Base-by-base conservation (phyloP, 805 yeast species). In the Kurtzmaniella cleridarum region DNA sequence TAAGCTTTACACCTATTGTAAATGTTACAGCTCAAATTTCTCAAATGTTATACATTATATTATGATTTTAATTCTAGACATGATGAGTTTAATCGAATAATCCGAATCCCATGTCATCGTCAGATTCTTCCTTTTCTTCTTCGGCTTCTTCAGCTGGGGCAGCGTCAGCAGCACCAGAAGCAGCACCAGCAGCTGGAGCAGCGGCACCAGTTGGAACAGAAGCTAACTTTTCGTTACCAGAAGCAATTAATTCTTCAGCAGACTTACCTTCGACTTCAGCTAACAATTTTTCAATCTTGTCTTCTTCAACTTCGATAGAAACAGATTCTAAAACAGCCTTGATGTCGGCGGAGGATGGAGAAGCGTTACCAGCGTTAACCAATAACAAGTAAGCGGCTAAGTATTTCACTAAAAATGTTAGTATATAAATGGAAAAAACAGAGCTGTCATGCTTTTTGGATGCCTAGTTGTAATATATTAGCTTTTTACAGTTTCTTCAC, bases 91-190 rank as follows among this genome's bases (percentile, higher is more conserved):
- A 93, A 81, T 93, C 99, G 83, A 93, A 93, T 73, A 93, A 85
- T 79, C 95, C 95, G 81, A 84, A 80, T 60, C 95, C 95, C 95
- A 85, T 83, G 73, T 83, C 91, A 50, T 71, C 78, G 58, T 79
- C 86, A 53, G 78, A 77, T 64, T 76, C 82, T 53, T 60, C 62
- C 51, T 58, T 50, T 35, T 53, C 62, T 49, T 57, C 65, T 59
- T 66, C 84, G 38, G 43, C 52, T 47, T 46, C 58, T 43, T 48
- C 64, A 28, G 50, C 62, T 34, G 54, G 59, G 40, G 55, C 59
- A 36, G 44, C 54, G 18, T 35, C 51, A 35, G 44, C 55, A 34
- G 49, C 48, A 37, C 54, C 50, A 38, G 54, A 48, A 40, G 56
- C 47, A 40, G 55, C 50, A 42, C 50, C 55, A 46, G 48, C 54